Evolutionary conservation across 2,329 filamentous ascomycete species (phyloP), one percentile per base, ranked within the genome.

Genomic region (Talaromyces sp.): DNA sequence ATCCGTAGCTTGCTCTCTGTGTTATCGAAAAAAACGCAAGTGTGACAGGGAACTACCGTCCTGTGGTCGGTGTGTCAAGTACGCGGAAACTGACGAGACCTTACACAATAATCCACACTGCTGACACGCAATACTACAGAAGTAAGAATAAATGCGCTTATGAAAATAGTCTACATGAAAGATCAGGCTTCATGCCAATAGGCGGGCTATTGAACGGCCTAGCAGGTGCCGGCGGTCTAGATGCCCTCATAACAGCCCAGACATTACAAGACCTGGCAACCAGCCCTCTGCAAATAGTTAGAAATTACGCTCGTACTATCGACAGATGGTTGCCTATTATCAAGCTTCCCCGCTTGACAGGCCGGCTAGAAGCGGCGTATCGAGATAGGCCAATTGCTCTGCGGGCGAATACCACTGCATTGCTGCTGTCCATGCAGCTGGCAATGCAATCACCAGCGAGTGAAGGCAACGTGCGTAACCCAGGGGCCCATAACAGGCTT

Each of bases 21-120:
- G 60, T 33, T 53, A 47, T 23, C 56, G 60, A 18, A 61, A 58
- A 33, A 61, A 61, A 36, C n/a, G 60, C 51, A 61, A 61, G 56
- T 61, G 55, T 23, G 60, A 61, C 16, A 57, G 55, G 30, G 58
- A 42, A 34, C 18, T 44, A 12, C 60, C 60, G 3, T 40, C 60
- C 16, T 61, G 60, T 33, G 23, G 44, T n/a, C 55, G 60, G 2
- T 61, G 60, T 27, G 16, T 33, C 4, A 42, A 53, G 60, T 61
- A 54, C 28, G 60, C 27, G 8, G 30, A 5, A 18, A 34, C 14
- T 5, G 10, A 10, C 16, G 18, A 6, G 6, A 40, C 47, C 27
- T 10, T n/a, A 14, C 18, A 5, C 18, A 53, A 54, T 52, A 16
- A 28, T 7, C 50, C 9, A 52, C 9, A 31, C 9, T n/a, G 28